Evolutionary conservation across 1,139 yeast genomes (phyloP).

Genomic region (Candida sp.): DNA sequence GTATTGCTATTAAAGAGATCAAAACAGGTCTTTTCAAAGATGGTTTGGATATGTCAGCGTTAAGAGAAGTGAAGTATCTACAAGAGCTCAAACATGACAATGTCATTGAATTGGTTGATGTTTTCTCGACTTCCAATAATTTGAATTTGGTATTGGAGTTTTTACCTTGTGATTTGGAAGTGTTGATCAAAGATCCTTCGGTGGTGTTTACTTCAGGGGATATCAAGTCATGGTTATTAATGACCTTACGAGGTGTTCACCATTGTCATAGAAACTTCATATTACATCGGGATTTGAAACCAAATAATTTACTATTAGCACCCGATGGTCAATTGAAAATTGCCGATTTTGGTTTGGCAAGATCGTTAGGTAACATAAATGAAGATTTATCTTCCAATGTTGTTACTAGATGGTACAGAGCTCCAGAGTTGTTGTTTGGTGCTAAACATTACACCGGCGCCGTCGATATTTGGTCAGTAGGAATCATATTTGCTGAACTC

Average conservation of each 20-base stretch:
- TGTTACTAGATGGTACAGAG: slow-evolving; percentile 96
- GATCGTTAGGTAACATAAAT: slow-evolving; percentile 75
- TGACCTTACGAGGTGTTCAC: slow-evolving; percentile 92
- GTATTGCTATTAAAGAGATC: slow-evolving; percentile 92
- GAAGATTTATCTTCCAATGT: slow-evolving; percentile 88
- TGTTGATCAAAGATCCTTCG: slow-evolving; percentile 75
- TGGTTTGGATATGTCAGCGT: slow-evolving; percentile 97
- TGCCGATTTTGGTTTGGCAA: slow-evolving; percentile 96
- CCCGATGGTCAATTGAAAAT: slow-evolving; percentile 86
- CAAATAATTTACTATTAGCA: slow-evolving; percentile 76
- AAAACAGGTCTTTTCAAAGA: slow-evolving; percentile 93
- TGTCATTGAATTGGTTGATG: slow-evolving; percentile 85
- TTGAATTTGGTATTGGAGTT: slow-evolving; percentile 87
- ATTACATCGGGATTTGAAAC: slow-evolving; percentile 85
- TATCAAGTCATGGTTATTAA: slow-evolving; percentile 88
- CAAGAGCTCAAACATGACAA: slow-evolving; percentile 84
- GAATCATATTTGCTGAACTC: slow-evolving; percentile 92
- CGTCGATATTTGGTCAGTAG: slow-evolving; percentile 92
- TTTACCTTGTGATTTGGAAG: slow-evolving; percentile 88
- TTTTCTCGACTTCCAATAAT: slow-evolving; percentile 69
- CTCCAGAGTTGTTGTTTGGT: slow-evolving; percentile 89
- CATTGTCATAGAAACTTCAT: slow-evolving; percentile 93
- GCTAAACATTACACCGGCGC: slow-evolving; percentile 87
- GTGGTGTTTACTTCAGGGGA: slow-evolving; percentile 83
- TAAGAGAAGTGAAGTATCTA: slow-evolving; percentile 88